These are phyloP conservation scores for Monosporascus sp. DNA, from an alignment of 2,329 filamentous ascomycete genomes.

Conservation along the genomic window DNA sequence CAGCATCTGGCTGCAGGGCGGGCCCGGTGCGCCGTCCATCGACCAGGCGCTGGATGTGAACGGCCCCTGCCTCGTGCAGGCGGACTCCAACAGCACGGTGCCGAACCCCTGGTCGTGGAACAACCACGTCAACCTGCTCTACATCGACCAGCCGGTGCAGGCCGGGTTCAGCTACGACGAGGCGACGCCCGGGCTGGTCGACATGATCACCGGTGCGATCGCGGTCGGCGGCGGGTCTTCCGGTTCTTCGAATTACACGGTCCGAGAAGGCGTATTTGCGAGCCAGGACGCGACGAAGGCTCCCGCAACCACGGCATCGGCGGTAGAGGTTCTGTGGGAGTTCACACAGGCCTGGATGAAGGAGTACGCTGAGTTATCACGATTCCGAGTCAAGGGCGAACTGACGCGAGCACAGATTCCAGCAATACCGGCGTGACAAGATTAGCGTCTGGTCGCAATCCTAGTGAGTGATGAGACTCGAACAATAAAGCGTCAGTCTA, in stretches of 20 bases:
- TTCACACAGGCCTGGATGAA: constrained; percentile 53
- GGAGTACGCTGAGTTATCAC: constrained; percentile 24
- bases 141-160: constrained; percentile 53
- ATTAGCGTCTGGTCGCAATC: constrained; percentile 36
- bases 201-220: constrained; percentile 10
- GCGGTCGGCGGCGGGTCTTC: constrained; percentile 1
- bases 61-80: constrained; percentile 48
- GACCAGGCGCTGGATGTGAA: constrained; percentile 45
- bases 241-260: constrained; percentile 4
- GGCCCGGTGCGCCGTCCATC: constrained; percentile 52
- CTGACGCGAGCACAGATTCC: constrained; percentile 29
- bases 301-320: constrained; percentile 44
- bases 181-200: constrained; percentile 19
- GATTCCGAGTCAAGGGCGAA: neutral
- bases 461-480: constrained; percentile 7
- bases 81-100: constrained; percentile 42
- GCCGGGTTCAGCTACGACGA: constrained; percentile 26
- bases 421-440: constrained; percentile 40
- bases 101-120: constrained; percentile 56
- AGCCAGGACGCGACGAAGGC: constrained; percentile 37
- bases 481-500: neutral
- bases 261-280: constrained; percentile 35
- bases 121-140: constrained; percentile 58
- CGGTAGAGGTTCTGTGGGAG: constrained; percentile 48
- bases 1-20: constrained; percentile 56